Base-by-base conservation (phyloP, 2,329 filamentous ascomycete genomes). In the Bipolaris zeicola region DNA sequence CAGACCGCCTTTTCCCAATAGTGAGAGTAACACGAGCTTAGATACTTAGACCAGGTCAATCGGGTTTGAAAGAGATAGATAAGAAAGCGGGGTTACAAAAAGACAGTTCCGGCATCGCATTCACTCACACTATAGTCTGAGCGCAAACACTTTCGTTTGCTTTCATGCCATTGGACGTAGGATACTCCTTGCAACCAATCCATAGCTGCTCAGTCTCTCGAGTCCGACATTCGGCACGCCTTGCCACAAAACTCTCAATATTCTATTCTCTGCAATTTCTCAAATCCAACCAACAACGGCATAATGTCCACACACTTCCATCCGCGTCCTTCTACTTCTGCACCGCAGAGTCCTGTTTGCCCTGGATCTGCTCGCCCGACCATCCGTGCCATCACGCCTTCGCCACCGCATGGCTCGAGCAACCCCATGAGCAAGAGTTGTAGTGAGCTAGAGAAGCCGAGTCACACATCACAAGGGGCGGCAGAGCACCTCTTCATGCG, bases 361-460 rank as follows among this genome's bases (percentile, higher is more conserved):
- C 68, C 69, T 11, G 48, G 58, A 26, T 69, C 63, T 18, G 56
- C 62, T 22, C 58, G 58, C 51, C 71, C 65, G 0, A 73, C 69
- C 2, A 71, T 73, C 42, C 68, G 70, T 22, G 61, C 62, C 28
- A 67, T 73, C 26, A 62, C 66, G 7, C 69, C 70, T 7, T 72
- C 69, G 11, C 70, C 69, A 11, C 56, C 62, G 7, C 57, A 61
- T 2, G 66, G 60, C 14, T 24, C 50, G 46, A 48, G 24, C 33
- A 60, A 60, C 7, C 61, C 53, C 8, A 42, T 59, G 16, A 39
- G 43, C 8, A 34, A 22, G 1, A 55, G 60, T 4, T 50, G 52
- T 18, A 60, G 52, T 39, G 34, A 39, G 22, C 34, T 39, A 6
- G 59, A 48, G 3, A 45, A 50, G 3, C 48, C 57, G 18, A 22